phyloP scores from a whole-genome alignment of 108 stramenopile species.

The Skeletonema grethae region DNA sequence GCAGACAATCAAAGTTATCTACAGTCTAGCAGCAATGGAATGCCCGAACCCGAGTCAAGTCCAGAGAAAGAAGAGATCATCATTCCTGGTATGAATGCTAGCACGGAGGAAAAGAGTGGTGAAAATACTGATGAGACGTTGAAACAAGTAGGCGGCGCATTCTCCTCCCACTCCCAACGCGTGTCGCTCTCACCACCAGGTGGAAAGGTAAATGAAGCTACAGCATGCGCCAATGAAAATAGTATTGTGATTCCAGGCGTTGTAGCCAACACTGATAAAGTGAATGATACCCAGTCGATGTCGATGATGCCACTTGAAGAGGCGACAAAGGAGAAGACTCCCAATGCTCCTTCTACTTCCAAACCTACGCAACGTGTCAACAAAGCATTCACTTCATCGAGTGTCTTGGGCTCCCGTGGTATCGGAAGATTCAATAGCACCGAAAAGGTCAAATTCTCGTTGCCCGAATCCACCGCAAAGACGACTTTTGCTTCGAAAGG shows the following conservation, averaged over 20 bases:
- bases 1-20: not conserved
- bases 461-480: not conserved
- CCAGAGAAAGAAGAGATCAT: slow-evolving; percentile 7
- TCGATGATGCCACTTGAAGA: not conserved
- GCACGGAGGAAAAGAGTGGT: not conserved
- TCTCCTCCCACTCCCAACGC: not conserved
- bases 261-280: slow-evolving; percentile 2
- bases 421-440: slow-evolving; percentile 15
- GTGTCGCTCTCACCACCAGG: not conserved
- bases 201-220: not conserved
- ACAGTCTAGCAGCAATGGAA: not conserved
- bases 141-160: not conserved
- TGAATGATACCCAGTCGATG: not conserved
- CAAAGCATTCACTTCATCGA: slow-evolving; percentile 6
- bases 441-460: slow-evolving; percentile 21
- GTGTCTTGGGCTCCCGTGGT: slow-evolving; percentile 2
- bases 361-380: not conserved
- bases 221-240: slow-evolving; percentile 10
- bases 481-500: not conserved
- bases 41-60: not conserved
- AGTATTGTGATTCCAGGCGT: slow-evolving; percentile 39
- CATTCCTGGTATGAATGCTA: slow-evolving; percentile 11
- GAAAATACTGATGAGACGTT: not conserved
- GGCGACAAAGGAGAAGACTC: not conserved
- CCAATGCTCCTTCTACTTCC: not conserved